These are phyloP conservation scores for Earliella scabrosa DNA, from an alignment of 1,284 basidiomycete species.

Conservation along the genomic window DNA sequence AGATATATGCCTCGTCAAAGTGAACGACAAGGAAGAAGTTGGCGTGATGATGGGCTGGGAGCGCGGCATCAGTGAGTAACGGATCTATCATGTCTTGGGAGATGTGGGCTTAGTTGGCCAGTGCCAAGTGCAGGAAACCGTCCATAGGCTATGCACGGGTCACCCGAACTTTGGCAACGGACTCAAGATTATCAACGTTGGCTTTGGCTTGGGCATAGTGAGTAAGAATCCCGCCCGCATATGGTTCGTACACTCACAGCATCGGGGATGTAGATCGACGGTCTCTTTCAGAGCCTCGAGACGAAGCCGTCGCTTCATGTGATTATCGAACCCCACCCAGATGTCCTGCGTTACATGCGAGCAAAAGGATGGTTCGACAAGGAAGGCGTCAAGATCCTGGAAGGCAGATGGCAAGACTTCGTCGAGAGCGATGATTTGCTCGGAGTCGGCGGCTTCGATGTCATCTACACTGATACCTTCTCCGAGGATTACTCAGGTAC, in stretches of 20 bases:
- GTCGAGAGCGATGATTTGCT: slow-evolving; percentile 61
- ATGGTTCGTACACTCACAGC: neutral
- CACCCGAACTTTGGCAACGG: slow-evolving; percentile 53
- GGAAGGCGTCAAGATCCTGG: slow-evolving; percentile 80
- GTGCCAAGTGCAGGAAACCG: slow-evolving; percentile 69
- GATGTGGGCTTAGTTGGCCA: slow-evolving; percentile 29
- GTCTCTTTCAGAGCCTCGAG: slow-evolving; percentile 73
- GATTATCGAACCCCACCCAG: slow-evolving; percentile 95
- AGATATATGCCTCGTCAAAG: slow-evolving; percentile 78
- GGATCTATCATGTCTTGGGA: neutral
- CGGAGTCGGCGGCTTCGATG: slow-evolving; percentile 77
- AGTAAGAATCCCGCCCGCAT: slow-evolving; percentile 35
- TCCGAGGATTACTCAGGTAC: slow-evolving; percentile 83
- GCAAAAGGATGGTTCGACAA: slow-evolving; percentile 77
- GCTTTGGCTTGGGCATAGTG: slow-evolving; percentile 95
- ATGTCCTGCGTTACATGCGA: slow-evolving; percentile 84
- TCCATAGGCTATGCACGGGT: slow-evolving; percentile 57
- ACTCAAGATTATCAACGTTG: slow-evolving; percentile 85
- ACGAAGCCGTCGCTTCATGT: slow-evolving; percentile 76
- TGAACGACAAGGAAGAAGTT: slow-evolving; percentile 72
- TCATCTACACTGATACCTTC: slow-evolving; percentile 96
- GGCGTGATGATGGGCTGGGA: slow-evolving; percentile 99
- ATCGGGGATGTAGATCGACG: slow-evolving; percentile 72
- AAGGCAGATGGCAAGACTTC: slow-evolving; percentile 93
- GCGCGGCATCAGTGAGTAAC: slow-evolving; percentile 67